Evolutionary conservation across 257 asterid species (phyloP), one percentile per base, ranked within the genome.

Genomic region (Solanum ahanhuiri): DNA sequence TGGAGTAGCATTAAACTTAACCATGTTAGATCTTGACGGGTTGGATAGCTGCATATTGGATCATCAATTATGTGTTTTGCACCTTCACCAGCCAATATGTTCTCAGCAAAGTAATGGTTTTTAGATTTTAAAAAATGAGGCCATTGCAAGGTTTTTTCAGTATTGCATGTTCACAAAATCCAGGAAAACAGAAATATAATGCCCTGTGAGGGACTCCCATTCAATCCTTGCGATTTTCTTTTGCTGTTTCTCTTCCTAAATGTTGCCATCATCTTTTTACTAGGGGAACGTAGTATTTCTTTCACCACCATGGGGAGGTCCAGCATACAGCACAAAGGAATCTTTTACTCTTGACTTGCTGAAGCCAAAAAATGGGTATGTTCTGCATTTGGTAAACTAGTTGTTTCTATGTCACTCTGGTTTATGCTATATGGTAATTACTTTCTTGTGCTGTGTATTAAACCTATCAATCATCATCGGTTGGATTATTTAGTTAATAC

Each of bases 231-330:
- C 6, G 0, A 48, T 81, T 67, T 57, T 39, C 45, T 82, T 87
- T 18, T 51, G 64, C 31, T 20, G 75, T 86, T 35, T 28, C 66
- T 85, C 15, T 79, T 58, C 75, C 31, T 86, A 82, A 84, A 87
- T 17, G 51, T 79, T 86, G 75, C 17, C 57, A 67, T 72, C 71
- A 54, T 77, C 60, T 86, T 90, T 90, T 88, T 87, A 58, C 82
- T 85, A 96, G 99, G 99, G 97, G 67, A 97, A 96, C 39, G 91
- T 91, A 84, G 93, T 94, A 81, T 96, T 96, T 89, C 97, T 96
- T 87, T 89, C 99, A 86, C 98, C 99, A 22, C 99, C 98, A 73
- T 96, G 99, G 99, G 99, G 98, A 3, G 99, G 99, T 82, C 99
- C 99, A 67, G 89, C 97, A 22, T 96, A 96, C 86, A 91, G 73